Evolutionary conservation across 305 asterid genomes (phyloP), one percentile per base, ranked within the genome.

Genomic region (Withania somnifera): DNA sequence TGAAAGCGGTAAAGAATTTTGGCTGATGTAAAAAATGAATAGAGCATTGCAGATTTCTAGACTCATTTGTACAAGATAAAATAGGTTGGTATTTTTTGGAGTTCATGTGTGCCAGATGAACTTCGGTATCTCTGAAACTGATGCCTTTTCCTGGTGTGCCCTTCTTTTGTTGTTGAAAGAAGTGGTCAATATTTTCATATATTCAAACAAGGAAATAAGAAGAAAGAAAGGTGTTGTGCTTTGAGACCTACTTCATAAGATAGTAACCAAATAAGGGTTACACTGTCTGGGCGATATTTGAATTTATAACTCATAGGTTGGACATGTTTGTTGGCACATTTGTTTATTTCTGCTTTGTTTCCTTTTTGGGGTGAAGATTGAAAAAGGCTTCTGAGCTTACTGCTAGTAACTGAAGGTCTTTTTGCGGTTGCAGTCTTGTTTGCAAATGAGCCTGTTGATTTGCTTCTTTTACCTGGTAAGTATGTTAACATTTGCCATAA

Each of bases 381-480:
- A 17, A 11, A 7, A 15, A 5, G 61, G 45, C 50, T 75, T 50
- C 6, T 75, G 61, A 45, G 28, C 61, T 47, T 40, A 75, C 57
- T 71, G 32, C 22, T 51, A 17, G 3, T 60, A 66, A 19, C 15
- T 78, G 73, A 79, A 76, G 63, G 68, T 42, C 81, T 73, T 77
- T 73, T 30, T 83, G 24, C 86, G 52, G 66, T 24, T 88, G 92
- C 97, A 96, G 99, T 96, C 75, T 89, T 96, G 97, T 80, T 90
- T 47, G 94, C 95, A 32, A 85, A 86, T 69, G 97, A 94, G 83
- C 98, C 98, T 50, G 97, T 96, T 58, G 99, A 96, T 87, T 87
- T 94, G 90, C 87, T 96, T 81, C 80, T 94, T 83, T 88, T 96
- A 85, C 99, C 99, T 63, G 99, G 99, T 94, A 82, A 88, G 90